phyloP scores from a whole-genome alignment of 2,329 filamentous ascomycete genomes.

The Claviceps purpurea region DNA sequence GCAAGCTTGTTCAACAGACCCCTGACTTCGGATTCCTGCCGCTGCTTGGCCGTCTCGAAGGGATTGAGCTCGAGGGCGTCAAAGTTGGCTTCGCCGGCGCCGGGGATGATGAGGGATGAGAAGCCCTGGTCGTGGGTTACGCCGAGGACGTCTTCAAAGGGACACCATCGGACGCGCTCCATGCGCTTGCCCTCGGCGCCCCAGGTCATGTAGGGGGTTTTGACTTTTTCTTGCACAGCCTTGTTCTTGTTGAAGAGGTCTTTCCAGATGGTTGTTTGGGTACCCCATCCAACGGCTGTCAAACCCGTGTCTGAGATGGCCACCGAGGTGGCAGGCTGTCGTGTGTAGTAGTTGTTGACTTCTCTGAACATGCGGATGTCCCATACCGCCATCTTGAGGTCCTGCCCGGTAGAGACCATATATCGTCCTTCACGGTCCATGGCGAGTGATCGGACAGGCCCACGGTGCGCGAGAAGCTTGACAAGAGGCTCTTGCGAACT shows the following conservation, averaged over 20 bases:
- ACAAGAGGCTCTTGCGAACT: slow-evolving; percentile 78
- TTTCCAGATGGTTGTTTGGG: slow-evolving; percentile 80
- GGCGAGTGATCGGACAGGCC: slow-evolving; percentile 73
- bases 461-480: slow-evolving; percentile 79
- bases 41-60: slow-evolving; percentile 84
- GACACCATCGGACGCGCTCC: slow-evolving; percentile 80
- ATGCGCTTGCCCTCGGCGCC: slow-evolving; percentile 72
- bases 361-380: slow-evolving; percentile 90
- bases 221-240: slow-evolving; percentile 61
- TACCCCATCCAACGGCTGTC: slow-evolving; percentile 84
- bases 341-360: slow-evolving; percentile 77
- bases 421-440: slow-evolving; percentile 85
- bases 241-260: slow-evolving; percentile 68
- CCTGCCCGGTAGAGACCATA: slow-evolving; percentile 89
- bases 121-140: slow-evolving; percentile 77
- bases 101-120: slow-evolving; percentile 78
- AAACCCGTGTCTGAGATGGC: slow-evolving; percentile 81
- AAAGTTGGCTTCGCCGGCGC: slow-evolving; percentile 93
- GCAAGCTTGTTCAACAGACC: slow-evolving; percentile 83
- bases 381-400: slow-evolving; percentile 88
- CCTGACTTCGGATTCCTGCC: slow-evolving; percentile 86
- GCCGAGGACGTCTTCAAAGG: slow-evolving; percentile 85
- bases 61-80: slow-evolving; percentile 90
- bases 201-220: slow-evolving; percentile 87
- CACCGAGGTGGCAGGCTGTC: slow-evolving; percentile 68